Percentiles rank a stretch among this genome's conserved stretches.
Conservation (phyloP, 345 rosid genomes). For the Turritis glabra region DNA sequence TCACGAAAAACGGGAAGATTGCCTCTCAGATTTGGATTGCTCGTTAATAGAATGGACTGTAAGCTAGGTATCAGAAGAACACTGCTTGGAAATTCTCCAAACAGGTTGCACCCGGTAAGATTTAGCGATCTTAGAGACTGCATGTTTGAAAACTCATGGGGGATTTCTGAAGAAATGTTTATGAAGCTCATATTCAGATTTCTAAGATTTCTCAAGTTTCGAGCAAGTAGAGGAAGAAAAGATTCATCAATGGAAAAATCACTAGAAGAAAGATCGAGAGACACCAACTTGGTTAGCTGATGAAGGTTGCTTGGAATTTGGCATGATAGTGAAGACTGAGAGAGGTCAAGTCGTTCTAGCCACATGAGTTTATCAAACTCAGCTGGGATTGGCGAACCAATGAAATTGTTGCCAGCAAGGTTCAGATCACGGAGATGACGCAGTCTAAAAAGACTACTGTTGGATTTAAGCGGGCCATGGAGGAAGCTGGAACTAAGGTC, state of each 20-base stretch:
- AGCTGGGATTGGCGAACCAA: background rate
- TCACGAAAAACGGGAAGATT: background rate
- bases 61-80: background rate
- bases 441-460: constrained; percentile 3
- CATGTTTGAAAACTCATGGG: background rate
- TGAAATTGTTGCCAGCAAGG: constrained; percentile 37
- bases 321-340: background rate
- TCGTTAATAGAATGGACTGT: background rate
- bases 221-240: background rate
- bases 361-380: background rate
- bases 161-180: background rate
- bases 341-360: constrained; percentile 1
- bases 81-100: constrained; percentile 13
- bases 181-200: background rate
- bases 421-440: constrained; percentile 18
- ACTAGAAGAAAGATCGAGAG: constrained; percentile 13
- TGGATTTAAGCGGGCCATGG: background rate
- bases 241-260: background rate
- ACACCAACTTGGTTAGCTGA: background rate
- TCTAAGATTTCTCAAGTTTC: background rate
- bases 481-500: background rate
- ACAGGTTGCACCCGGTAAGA: background rate
- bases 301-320: background rate
- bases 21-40: background rate
- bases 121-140: background rate